Evolutionary conservation across 1,284 basidiomycete species (phyloP).

Genomic region (Porodaedalea pini): DNA sequence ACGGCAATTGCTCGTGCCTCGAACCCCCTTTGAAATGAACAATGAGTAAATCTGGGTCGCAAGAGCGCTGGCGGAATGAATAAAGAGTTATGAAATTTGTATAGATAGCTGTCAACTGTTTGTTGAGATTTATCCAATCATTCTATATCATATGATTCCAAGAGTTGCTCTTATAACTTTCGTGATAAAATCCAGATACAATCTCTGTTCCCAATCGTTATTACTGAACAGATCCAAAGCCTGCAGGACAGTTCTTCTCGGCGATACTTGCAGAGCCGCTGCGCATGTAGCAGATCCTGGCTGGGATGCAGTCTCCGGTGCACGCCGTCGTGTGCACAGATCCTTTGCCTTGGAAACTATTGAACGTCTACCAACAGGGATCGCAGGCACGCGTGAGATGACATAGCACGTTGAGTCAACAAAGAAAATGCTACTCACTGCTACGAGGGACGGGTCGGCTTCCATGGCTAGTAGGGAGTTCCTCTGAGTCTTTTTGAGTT

Average conservation of each 20-base stretch:
- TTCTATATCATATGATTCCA: too few relatives aligned
- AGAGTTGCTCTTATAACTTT: too few relatives aligned
- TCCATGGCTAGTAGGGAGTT: constrained; percentile 57
- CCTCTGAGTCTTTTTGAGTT: background rate
- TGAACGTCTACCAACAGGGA: constrained; percentile 49
- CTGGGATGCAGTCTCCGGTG: constrained; percentile 53
- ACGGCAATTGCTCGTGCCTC: too few relatives aligned
- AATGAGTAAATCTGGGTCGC: too few relatives aligned
- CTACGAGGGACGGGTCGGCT: constrained; percentile 52
- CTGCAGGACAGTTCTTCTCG: constrained; percentile 52
- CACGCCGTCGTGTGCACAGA: constrained; percentile 56
- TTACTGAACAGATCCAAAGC: constrained; percentile 68
- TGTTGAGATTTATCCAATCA: too few relatives aligned
- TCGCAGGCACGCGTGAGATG: background rate
- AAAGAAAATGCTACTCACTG: constrained; percentile 38
- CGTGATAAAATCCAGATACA: too few relatives aligned
- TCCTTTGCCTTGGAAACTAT: constrained; percentile 68
- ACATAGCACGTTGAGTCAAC: background rate
- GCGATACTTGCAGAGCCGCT: constrained; percentile 63
- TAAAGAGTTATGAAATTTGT: too few relatives aligned
- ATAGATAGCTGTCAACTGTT: too few relatives aligned
- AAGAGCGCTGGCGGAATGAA: too few relatives aligned
- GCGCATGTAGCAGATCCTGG: constrained; percentile 79
- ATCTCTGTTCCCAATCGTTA: too few relatives aligned
- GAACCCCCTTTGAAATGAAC: too few relatives aligned